Base-by-base conservation (phyloP, 805 yeast genomes). In the Komagataella populi region DNA sequence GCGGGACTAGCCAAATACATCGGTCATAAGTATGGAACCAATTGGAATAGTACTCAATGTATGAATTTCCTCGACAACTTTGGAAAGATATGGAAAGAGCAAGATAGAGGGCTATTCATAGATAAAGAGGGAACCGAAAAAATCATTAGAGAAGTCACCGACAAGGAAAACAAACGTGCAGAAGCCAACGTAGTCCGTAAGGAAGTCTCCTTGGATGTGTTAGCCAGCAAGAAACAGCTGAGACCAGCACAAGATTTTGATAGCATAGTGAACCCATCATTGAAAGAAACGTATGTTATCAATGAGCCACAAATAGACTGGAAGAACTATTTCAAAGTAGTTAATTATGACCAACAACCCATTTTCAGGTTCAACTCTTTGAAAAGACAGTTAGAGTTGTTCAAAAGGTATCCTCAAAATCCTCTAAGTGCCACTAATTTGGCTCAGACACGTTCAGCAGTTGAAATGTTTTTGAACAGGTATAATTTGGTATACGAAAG, bases 61-160 rank as follows among this genome's bases (percentile, higher is more conserved):
- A 85, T 82, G 58, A 63, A 69, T 50, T 76, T 81, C 56, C 62
- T 91, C 22, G 98, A 93, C 60, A 83, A 81, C 6, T 74, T 91
- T 16, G 96, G 95, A 2, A 71, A 76, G 44, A 58, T 77, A 3
- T 91, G 98, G 98, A 89, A 88, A 59, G 85, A 80, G 48, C 96
- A 89, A 60, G 96, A 87, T 52, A 71, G 91, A 47, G 96, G 96
- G 0, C 60, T 89, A 6, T 91, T 91, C 57, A 71, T 91, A 2
- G 96, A 88, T 59, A 88, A 90, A 2, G 78, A 74, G 2, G 84
- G 87, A 3, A 72, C 89, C 14, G 64, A 67, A 1, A 77, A 75
- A 44, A 81, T 91, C 2, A 70, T 90, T 56, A 53, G 46, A 49
- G 54, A 10, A 54, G 53, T 48, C 54, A 53, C 50, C 57, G 52